phyloP scores from a whole-genome alignment of 192 early-diverging fungal genomes.

The Coemansia sp. region DNA sequence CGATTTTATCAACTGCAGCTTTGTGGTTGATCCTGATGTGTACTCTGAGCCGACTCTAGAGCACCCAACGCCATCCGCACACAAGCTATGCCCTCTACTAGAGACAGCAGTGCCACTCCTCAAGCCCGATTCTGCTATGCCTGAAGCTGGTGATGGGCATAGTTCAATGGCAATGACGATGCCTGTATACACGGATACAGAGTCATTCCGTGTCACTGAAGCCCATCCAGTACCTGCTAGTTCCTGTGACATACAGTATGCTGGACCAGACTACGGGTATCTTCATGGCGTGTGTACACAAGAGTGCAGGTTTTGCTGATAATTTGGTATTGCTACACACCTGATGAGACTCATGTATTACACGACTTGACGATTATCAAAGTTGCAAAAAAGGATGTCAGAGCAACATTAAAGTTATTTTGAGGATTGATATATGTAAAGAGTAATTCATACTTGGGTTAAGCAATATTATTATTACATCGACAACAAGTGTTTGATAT shows the following conservation, averaged over 20 bases:
- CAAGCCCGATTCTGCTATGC: background rate
- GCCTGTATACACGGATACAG: background rate
- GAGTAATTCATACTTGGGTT: too few relatives aligned
- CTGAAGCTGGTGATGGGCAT: background rate
- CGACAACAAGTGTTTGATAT: too few relatives aligned
- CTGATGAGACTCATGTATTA: conserved; percentile 35
- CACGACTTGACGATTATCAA: conserved; percentile 32
- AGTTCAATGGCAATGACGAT: background rate
- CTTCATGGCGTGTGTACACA: conserved; percentile 55
- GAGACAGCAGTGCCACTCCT: conserved; percentile 20
- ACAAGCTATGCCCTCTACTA: conserved; percentile 38
- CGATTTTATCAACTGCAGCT: conserved; percentile 94
- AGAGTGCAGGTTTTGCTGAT: conserved; percentile 55
- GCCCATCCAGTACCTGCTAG: conserved; percentile 30
- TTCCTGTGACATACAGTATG: conserved; percentile 37
- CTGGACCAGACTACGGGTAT: conserved; percentile 59
- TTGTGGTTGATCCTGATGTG: conserved; percentile 59
- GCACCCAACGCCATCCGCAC: conserved; percentile 45
- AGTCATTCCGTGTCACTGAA: conserved; percentile 35
- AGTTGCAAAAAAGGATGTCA: conserved; percentile 37
- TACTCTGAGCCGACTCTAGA: too few relatives aligned
- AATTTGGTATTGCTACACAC: conserved; percentile 57
- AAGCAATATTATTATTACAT: too few relatives aligned
- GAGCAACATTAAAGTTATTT: conserved; percentile 39
- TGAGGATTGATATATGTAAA: conserved; percentile 24